Evolutionary conservation across 208 protist genomes (phyloP).

Genomic region (Trypanosoma melophagium): DNA sequence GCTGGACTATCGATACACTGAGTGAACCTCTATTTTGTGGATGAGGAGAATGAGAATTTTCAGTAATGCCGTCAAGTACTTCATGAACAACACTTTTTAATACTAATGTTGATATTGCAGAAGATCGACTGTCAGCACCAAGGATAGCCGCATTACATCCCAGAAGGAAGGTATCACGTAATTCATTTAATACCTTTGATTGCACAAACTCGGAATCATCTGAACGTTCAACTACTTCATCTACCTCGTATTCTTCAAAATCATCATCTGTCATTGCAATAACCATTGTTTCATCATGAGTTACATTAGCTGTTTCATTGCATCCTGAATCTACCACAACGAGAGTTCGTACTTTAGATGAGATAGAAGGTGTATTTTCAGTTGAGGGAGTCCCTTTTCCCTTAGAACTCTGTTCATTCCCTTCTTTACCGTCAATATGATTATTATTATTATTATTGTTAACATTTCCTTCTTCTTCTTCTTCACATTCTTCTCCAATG

Average conservation of each 20-base stretch:
- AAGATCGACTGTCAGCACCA: constrained; percentile 62
- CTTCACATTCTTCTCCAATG: not conserved
- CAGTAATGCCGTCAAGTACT: constrained; percentile 45
- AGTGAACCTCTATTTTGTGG: constrained; percentile 26
- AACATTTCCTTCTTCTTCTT: not conserved
- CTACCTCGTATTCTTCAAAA: constrained; percentile 80
- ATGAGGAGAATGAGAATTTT: not conserved
- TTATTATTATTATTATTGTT: not conserved
- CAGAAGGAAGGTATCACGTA: constrained; percentile 53
- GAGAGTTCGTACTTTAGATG: constrained; percentile 71
- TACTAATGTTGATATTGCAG: constrained; percentile 40
- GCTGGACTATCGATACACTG: constrained; percentile 62
- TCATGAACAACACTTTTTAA: constrained; percentile 61
- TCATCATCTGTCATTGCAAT: constrained; percentile 69
- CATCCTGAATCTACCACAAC: constrained; percentile 65
- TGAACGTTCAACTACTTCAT: constrained; percentile 65
- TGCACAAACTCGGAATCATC: constrained; percentile 31
- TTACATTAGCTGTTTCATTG: constrained; percentile 63
- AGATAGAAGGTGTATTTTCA: not conserved
- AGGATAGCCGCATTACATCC: constrained; percentile 78
- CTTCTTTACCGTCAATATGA: not conserved
- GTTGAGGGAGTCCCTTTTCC: not conserved
- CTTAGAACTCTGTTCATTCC: not conserved
- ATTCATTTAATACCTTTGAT: constrained; percentile 49
- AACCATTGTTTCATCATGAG: constrained; percentile 59